A percentile compares a stretch with the other conserved stretches of the same genome.
Conservation (phyloP, 257 asterid species). For the Apocynum venetum region DNA sequence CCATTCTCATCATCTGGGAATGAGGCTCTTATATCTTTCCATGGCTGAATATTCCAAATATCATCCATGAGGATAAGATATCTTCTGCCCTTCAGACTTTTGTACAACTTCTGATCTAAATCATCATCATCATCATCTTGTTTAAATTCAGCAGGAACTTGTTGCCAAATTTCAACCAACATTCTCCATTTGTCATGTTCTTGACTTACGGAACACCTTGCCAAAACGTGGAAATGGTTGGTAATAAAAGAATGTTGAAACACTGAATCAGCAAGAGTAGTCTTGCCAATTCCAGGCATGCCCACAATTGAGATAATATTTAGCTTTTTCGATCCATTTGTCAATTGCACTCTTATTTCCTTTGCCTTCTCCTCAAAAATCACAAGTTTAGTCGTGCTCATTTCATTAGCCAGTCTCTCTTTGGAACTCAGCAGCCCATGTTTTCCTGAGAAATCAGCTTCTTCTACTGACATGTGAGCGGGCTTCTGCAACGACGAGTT, state of each 20-base stretch:
- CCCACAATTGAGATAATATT: too few relatives aligned
- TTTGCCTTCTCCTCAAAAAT: not conserved
- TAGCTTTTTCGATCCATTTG: not conserved
- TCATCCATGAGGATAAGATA: slow-evolving; percentile 6
- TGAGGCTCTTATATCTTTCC: not conserved
- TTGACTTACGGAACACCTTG: not conserved
- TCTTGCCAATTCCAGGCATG: too few relatives aligned
- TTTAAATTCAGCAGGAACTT: too few relatives aligned
- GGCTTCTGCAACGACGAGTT: not conserved
- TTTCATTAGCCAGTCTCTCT: not conserved
- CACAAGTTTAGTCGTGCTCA: not conserved
- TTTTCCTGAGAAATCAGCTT: not conserved
- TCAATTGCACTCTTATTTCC: not conserved
- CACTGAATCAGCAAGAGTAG: not conserved
- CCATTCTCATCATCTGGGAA: not conserved
- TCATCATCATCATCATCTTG: not conserved
- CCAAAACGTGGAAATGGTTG: not conserved
- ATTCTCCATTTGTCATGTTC: not conserved
- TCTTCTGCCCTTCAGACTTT: not conserved
- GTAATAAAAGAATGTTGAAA: not conserved
- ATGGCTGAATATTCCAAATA: not conserved
- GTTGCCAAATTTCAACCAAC: not conserved
- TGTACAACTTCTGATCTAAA: not conserved
- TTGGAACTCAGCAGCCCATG: too few relatives aligned
- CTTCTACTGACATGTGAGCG: not conserved